Evolutionary conservation across 768 basidiomycete genomes (phyloP).

Genomic region (Russula brevipes): DNA sequence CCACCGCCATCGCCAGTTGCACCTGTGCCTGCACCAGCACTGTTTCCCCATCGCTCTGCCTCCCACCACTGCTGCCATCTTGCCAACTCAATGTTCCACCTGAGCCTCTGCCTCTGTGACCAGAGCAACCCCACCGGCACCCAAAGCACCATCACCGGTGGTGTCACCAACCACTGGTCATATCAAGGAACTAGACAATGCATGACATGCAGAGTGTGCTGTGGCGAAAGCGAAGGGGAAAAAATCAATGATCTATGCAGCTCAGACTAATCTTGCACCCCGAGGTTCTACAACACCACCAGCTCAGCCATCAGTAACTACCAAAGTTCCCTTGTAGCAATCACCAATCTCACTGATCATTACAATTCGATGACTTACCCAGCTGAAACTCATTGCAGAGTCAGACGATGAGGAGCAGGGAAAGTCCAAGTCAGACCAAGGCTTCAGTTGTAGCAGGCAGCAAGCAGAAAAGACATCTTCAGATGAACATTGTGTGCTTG

Average conservation of each 20-base stretch:
- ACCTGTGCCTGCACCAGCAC: too few species aligned
- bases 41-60: too few species aligned
- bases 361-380: conserved; percentile 42
- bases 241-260: conserved; percentile 78
- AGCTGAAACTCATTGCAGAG: conserved; percentile 56
- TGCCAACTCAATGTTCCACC: too few species aligned
- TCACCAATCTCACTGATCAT: conserved; percentile 43
- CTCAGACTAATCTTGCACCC: conserved; percentile 45
- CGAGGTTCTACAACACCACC: conserved; percentile 37
- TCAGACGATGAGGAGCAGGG: conserved; percentile 59
- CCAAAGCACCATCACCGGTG: conserved; percentile 14
- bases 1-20: too few species aligned
- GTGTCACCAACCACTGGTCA: conserved; percentile 46
- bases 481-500: conserved; percentile 49
- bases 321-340: conserved; percentile 35
- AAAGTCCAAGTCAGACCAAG: conserved; percentile 48
- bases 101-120: too few species aligned
- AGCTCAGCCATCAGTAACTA: conserved; percentile 35
- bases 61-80: too few species aligned
- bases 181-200: conserved; percentile 69
- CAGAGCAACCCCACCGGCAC: conserved; percentile 9
- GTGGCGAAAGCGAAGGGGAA: conserved; percentile 71
- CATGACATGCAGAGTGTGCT: conserved; percentile 56
- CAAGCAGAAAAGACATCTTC: conserved; percentile 33
- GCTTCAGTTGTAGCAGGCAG: conserved; percentile 33